phyloP scores from a whole-genome alignment of 768 basidiomycete genomes.

The Artomyces pyxidatus region DNA sequence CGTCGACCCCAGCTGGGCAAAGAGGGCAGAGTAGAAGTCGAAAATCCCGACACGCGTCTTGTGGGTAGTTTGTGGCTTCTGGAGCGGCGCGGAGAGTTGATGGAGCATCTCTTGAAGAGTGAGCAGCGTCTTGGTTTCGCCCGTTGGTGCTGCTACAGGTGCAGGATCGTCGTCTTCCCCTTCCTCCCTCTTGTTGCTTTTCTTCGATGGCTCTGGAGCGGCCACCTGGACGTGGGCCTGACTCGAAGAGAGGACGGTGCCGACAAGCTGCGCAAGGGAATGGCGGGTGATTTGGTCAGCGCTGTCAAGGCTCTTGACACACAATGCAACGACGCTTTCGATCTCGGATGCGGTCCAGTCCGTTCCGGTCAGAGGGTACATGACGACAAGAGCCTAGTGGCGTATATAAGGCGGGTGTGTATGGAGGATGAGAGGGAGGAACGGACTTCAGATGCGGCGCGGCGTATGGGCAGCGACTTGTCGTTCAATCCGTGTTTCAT shows the following conservation, averaged over 20 bases:
- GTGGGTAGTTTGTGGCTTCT: conserved; percentile 58
- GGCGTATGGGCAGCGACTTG: conserved; percentile 78
- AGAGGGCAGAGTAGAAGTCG: conserved; percentile 76
- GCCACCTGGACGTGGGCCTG: conserved; percentile 56
- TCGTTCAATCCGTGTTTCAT: conserved; percentile 69
- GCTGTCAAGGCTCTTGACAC: conserved; percentile 67
- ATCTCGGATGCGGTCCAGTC: conserved; percentile 61
- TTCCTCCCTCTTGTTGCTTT: conserved; percentile 51
- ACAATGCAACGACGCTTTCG: conserved; percentile 61
- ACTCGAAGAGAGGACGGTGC: conserved; percentile 76
- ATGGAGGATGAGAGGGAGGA: neutral
- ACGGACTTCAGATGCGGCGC: conserved; percentile 70
- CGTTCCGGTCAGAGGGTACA: conserved; percentile 53
- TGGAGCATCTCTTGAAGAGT: conserved; percentile 72
- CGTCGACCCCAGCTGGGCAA: conserved; percentile 62
- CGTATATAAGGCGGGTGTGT: conserved; percentile 15
- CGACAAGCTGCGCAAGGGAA: conserved; percentile 70
- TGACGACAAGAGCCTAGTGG: conserved; percentile 41
- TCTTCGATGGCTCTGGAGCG: conserved; percentile 41
- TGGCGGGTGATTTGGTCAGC: conserved; percentile 82
- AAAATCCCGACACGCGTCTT: conserved; percentile 79
- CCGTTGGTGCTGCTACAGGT: conserved; percentile 37
- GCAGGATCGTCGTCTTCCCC: conserved; percentile 52
- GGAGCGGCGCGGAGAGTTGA: conserved; percentile 76
- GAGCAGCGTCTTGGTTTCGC: conserved; percentile 60